Base-by-base conservation (phyloP, 805 yeast species). In the Lipomyces chichibuensis region DNA sequence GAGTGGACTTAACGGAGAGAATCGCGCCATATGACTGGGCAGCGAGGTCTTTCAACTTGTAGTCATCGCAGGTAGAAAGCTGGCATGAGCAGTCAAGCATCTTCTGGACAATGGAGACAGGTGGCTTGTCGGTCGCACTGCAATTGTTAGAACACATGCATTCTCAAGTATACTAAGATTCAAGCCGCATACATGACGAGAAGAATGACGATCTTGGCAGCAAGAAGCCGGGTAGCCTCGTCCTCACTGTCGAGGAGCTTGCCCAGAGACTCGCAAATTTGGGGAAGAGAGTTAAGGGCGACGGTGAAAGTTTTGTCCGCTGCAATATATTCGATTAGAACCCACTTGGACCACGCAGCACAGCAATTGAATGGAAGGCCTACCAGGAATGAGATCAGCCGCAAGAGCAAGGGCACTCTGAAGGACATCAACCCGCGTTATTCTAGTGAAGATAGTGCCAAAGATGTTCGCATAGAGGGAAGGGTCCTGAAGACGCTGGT, bases 21-120 rank as follows among this genome's bases (percentile, higher is more conserved):
- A 92, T 80, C 71, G 85, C 88, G 69, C 85, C 87, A 68, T 88
- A 82, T 68, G 88, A 80, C 75, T 90, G 96, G 56, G 88, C 82
- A 2, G 85, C 85, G 64, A 90, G 80, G 66, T 84, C 88, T 74
- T 88, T 88, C 69, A 83, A 79, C 74, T 85, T 86, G 65, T 81
- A 69, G 65, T 82, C 83, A 17, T 81, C 75, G 4, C 84, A 78
- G 23, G 77, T 72, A 23, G 75, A 71, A 33, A 75, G 76, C 66
- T 72, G 73, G 64, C 74, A 71, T 25, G 75, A 67, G 73, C 72
- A 80, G 60, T 64, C 74, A 60, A 75, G 69, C 57, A 76, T 80
- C 82, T 78, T 65, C 77, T 80, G 83, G 56, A 78, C 80, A 59
- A 81, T 80, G 39, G 79, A 77, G n/a, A 68, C 68, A 0, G 73